A percentile compares a stretch with the other conserved stretches of the same genome.
phyloP scores from a whole-genome alignment of 345 rosid genomes.

The Erysimum cheiranthoides region DNA sequence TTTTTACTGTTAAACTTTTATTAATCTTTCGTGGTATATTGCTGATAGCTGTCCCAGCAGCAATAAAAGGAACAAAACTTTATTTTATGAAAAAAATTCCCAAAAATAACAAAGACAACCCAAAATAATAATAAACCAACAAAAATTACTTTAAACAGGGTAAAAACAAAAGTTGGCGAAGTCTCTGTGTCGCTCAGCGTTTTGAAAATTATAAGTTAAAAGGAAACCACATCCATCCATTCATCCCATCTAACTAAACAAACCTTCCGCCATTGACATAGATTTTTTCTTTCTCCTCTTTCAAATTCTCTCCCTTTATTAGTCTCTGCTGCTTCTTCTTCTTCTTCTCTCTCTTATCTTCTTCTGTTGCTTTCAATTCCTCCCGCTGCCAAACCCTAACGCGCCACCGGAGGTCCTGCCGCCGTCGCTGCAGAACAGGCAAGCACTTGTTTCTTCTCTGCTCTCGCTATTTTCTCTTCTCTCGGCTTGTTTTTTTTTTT shows the following conservation, averaged over 20 bases:
- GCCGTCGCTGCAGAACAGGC: slow-evolving; percentile 27
- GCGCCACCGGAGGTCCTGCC: background rate
- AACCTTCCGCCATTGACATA: slow-evolving; percentile 20
- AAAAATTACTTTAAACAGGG: background rate
- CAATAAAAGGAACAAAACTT: background rate
- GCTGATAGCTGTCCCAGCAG: background rate
- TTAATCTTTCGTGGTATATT: background rate
- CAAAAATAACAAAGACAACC: background rate
- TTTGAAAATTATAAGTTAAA: slow-evolving; percentile 23
- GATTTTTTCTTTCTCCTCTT: slow-evolving; percentile 15
- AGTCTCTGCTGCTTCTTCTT: background rate
- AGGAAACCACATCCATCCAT: slow-evolving; percentile 14
- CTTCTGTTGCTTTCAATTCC: slow-evolving; percentile 20
- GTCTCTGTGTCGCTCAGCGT: slow-evolving; percentile 16
- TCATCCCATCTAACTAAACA: background rate
- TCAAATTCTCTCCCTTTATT: background rate
- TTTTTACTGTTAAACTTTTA: too few species aligned
- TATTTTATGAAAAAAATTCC: background rate
- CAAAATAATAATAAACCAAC: background rate
- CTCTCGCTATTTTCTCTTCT: background rate
- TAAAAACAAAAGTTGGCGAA: background rate
- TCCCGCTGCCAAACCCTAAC: slow-evolving; percentile 31
- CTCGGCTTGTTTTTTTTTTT: slow-evolving; percentile 13
- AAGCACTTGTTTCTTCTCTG: slow-evolving; percentile 6
- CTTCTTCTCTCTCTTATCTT: background rate